Evolutionary conservation across 257 asterid species (phyloP), one percentile per base, ranked within the genome.

Genomic region (Ehretia macrophylla): DNA sequence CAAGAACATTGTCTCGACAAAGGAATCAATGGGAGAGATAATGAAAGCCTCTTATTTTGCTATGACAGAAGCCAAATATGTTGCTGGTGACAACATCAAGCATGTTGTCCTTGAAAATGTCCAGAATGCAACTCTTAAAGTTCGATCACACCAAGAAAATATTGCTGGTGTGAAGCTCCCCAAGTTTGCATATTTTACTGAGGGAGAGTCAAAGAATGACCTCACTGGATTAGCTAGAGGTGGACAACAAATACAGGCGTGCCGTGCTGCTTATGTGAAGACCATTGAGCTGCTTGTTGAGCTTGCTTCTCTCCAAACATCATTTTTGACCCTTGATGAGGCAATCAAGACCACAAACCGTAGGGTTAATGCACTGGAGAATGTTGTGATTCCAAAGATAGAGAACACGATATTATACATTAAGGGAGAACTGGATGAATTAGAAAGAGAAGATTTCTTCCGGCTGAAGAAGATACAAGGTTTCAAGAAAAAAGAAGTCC

Each of bases 391-490:
- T 60, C 83, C 83, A 44, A 74, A 80, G 61, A 50, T 78, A 49
- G 83, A 78, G 71, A 78, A 78, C 63, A 78, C 83, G 17, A 66
- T 78, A 40, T 60, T n/a, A 49, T 78, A 78, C 73, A 78, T 78
- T 40, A 78, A 78, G 70, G 83, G 69, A 44, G 83, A 78, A 20
- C 75, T 78, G 27, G 83, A 78, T 71, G 83, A 78, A 18, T 45
- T 78, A 62, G 83, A 78, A 58, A 70, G 83, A 70, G 83, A 74
- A 71, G 83, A 78, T 58, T 78, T 78, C 78, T 78, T 78, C 35
- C 60, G 83, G 63, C 59, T 78, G 73, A 78, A 78, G 77, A 78
- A 78, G 71, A 78, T 78, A 46, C 83, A 78, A 67, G 83, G 83
- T 19, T 78, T 0, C 71, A 78, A 78, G 78, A 78, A 61, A 53